These are phyloP conservation scores for Oryza glaberrima DNA, from an alignment of 176 grass and related monocot species.

Conservation along the genomic window DNA sequence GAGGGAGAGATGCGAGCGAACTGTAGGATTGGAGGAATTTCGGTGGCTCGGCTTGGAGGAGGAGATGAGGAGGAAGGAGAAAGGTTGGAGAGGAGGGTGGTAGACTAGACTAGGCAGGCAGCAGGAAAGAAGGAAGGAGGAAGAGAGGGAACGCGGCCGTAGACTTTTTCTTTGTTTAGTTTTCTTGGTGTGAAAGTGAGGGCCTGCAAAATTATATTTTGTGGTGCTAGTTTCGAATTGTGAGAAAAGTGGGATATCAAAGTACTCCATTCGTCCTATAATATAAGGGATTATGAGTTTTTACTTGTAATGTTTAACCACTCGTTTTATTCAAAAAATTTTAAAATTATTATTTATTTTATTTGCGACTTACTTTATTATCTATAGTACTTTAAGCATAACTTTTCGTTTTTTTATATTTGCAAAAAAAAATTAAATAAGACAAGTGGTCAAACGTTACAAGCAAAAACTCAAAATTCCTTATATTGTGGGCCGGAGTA, in stretches of 20 bases:
- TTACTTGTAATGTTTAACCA: too few relatives aligned
- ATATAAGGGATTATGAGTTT: too few relatives aligned
- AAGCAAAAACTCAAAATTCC: too few relatives aligned
- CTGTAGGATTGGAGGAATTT: constrained; percentile 44
- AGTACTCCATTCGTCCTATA: too few relatives aligned
- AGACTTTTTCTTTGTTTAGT: constrained; percentile 23
- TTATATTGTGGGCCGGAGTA: too few relatives aligned
- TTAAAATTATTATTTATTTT: too few relatives aligned
- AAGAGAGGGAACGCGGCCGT: not conserved
- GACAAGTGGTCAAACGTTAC: too few relatives aligned
- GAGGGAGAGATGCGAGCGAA: not conserved
- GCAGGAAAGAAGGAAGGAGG: not conserved
- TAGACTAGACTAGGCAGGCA: constrained; percentile 11
- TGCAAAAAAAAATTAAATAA: too few relatives aligned
- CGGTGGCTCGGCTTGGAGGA: not conserved
- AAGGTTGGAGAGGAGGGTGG: not conserved
- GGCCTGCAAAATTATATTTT: not conserved
- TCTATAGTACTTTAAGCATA: too few relatives aligned
- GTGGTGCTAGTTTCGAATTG: not conserved
- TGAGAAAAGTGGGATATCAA: not conserved
- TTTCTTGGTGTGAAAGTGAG: not conserved
- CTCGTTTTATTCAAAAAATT: too few relatives aligned
- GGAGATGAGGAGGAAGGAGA: not conserved
- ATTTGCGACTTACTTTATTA: too few relatives aligned
- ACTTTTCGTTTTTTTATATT: too few relatives aligned